A percentile compares a stretch with the other conserved stretches of the same genome.
Conservation (phyloP, 1,139 yeast genomes). For the Suhomyces taliae region DNA sequence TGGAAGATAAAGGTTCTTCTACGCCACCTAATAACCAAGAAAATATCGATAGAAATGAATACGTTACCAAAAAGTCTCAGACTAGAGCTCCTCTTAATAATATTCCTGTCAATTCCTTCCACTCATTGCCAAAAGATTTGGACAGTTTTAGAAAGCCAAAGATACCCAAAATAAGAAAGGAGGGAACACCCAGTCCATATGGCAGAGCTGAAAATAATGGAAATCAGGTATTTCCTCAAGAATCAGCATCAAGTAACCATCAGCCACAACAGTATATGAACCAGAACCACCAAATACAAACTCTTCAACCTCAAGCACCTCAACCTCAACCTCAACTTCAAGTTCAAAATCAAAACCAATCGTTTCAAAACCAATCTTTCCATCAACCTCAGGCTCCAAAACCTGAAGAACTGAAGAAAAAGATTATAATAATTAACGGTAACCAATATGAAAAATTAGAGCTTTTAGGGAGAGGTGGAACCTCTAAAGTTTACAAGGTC, state of each 20-base stretch:
- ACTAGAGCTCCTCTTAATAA: constrained; percentile 17
- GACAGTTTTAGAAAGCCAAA: constrained; percentile 29
- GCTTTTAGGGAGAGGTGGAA: constrained; percentile 86
- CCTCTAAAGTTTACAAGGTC: constrained; percentile 88
- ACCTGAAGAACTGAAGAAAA: constrained; percentile 25
- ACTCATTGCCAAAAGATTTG: constrained; percentile 8
- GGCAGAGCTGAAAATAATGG: background rate
- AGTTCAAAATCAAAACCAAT: too few species aligned
- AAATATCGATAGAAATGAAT: background rate
- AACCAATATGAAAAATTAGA: constrained; percentile 73
- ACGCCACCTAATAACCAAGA: background rate
- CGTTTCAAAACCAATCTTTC: too few species aligned
- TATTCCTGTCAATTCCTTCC: constrained; percentile 18
- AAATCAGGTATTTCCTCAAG: constrained; percentile 5
- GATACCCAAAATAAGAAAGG: constrained; percentile 16
- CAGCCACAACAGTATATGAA: background rate
- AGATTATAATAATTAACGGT: constrained; percentile 49
- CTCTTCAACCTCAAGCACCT: background rate
- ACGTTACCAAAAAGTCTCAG: background rate
- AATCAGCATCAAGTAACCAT: background rate
- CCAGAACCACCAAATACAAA: constrained; percentile 3
- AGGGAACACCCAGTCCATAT: background rate
- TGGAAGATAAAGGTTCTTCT: constrained; percentile 5
- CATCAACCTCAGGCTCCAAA: background rate
- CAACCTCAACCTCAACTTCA: background rate